Evolutionary conservation across 2,329 filamentous ascomycete species (phyloP), one percentile per base, ranked within the genome.

Genomic region (Penicillium sp.): DNA sequence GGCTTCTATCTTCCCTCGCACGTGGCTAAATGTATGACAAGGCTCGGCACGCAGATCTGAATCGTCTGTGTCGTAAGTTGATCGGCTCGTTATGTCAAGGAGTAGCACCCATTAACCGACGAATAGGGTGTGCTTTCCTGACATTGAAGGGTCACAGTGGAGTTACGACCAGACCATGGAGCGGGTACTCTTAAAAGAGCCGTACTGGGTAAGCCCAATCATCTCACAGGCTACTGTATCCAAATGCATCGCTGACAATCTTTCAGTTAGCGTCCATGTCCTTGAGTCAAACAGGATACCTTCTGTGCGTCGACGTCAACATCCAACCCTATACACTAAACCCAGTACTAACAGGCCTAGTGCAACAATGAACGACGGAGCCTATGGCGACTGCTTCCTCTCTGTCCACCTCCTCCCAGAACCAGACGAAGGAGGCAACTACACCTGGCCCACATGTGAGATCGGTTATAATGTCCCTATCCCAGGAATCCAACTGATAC

Each of bases 331-430:
- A 22, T 41, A 30, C 33, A 22, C 13, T n/a, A 25, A 31, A 9
- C 14, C n/a, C 28, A 7, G 12, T 29, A 37, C 56, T 64, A 46
- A 68, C 52, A 30, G 22, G 19, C 51, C n/a, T 44, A 70, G 67
- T 40, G 59, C 63, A 43, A 67, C 66, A 33, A 68, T 70, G 65
- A 67, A 70, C 50, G 66, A 64, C 34, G 65, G 66, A 4, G 60
- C 61, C 6, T 44, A 56, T 13, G 65, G 66, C n/a, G 63, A 68
- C 37, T 64, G 64, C 5, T 65, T 64, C 31, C 59, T 69, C 12
- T 60, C 61, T 4, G 60, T 60, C 10, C 63, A 64, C 36, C 63
- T 62, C 53, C 56, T 68, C 18, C 63, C 65, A 38, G 63, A 63
- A 22, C 61, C 63, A 1, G 66, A 66, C 19, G 64, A 68, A 47